phyloP scores from a whole-genome alignment of 768 basidiomycete species.

The Suillus plorans region DNA sequence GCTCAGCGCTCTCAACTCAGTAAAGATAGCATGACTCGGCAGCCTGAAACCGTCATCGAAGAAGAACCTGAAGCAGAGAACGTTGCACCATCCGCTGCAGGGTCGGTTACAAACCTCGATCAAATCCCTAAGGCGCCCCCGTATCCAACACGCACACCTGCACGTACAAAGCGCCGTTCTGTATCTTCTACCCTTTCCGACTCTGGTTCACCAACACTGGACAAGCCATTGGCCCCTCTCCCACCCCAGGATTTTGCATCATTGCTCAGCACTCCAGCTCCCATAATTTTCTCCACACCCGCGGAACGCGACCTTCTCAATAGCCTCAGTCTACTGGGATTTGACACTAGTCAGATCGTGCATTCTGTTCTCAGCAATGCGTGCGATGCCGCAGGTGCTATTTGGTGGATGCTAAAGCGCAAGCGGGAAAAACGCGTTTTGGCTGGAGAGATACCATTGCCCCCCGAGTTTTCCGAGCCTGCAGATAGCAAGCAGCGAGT shows the following conservation, averaged over 20 bases:
- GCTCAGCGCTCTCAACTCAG: constrained; percentile 25
- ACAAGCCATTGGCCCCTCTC: constrained; percentile 42
- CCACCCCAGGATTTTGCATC: constrained; percentile 58
- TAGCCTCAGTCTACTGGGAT: constrained; percentile 69
- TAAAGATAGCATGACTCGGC: constrained; percentile 36
- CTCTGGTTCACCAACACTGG: constrained; percentile 47
- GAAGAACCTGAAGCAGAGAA: constrained; percentile 37
- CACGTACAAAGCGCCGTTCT: constrained; percentile 92
- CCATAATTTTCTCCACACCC: constrained; percentile 85
- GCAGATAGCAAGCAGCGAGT: constrained; percentile 21
- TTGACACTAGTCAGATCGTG: constrained; percentile 94
- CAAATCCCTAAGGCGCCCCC: constrained; percentile 43
- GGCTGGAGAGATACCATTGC: constrained; percentile 29
- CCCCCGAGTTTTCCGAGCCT: constrained; percentile 3
- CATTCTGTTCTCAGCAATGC: constrained; percentile 91
- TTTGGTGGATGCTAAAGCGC: constrained; percentile 96
- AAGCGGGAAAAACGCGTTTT: constrained; percentile 65
- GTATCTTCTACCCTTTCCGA: constrained; percentile 86
- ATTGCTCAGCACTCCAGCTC: constrained; percentile 61
- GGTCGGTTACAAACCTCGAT: constrained; percentile 26
- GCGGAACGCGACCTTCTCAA: constrained; percentile 81
- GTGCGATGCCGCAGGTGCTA: constrained; percentile 86
- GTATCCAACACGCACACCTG: constrained; percentile 82
- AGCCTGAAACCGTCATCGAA: constrained; percentile 53
- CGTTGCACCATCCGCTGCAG: constrained; percentile 14